Conservation (phyloP, 129 eudicot genomes). For the Chrysanthemum lavandulifolium region DNA sequence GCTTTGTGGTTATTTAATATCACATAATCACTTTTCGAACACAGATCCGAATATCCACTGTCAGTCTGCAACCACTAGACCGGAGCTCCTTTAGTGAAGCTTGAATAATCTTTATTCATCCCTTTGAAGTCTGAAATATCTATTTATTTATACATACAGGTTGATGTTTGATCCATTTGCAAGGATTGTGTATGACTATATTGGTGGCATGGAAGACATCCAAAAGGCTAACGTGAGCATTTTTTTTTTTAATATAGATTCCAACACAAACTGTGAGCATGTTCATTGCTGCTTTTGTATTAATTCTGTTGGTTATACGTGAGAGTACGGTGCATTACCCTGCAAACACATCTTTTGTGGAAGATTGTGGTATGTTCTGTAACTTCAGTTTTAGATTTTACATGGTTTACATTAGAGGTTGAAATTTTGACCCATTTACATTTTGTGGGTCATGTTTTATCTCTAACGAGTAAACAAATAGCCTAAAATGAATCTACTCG, state of each 20-base stretch:
- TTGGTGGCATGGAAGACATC: conserved; percentile 69
- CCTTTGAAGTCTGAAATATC: background rate
- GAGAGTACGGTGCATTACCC: conserved; percentile 59
- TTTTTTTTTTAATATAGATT: conserved; percentile 17
- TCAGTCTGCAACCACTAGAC: conserved; percentile 4
- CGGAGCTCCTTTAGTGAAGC: conserved; percentile 1
- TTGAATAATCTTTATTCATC: background rate
- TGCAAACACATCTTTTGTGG: conserved; percentile 52
- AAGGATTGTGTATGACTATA: conserved; percentile 60
- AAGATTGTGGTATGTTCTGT: conserved; percentile 59
- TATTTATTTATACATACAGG: conserved; percentile 36
- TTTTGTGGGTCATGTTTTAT: background rate
- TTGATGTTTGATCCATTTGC: conserved; percentile 69
- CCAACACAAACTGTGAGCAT: background rate
- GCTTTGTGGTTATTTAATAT: background rate
- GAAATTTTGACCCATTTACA: background rate
- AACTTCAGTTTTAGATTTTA: background rate
- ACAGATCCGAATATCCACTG: background rate
- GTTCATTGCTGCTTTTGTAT: background rate
- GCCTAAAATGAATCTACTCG: too few species aligned
- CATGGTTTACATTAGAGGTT: background rate
- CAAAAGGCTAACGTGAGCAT: conserved; percentile 56
- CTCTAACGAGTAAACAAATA: background rate
- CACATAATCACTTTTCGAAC: background rate
- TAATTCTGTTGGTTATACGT: conserved; percentile 24